Evolutionary conservation across 805 yeast genomes (phyloP).

Genomic region (Starmera amethionina): DNA sequence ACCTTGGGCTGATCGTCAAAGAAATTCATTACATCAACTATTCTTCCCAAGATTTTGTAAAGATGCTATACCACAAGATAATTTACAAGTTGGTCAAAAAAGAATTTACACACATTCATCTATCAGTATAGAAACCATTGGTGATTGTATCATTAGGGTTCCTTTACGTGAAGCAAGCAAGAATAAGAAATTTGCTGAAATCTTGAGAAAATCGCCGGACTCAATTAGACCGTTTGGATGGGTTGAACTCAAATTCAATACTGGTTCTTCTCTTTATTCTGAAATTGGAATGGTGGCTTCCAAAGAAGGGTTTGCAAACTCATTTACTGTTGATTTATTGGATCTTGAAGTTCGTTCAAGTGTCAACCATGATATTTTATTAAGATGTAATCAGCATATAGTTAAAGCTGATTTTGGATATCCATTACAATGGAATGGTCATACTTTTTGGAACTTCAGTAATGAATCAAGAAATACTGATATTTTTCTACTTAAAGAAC

Average conservation of each 20-base stretch:
- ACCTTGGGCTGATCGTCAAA: constrained; percentile 91
- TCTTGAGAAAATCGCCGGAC: constrained; percentile 22
- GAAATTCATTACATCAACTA: constrained; percentile 51
- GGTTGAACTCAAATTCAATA: constrained; percentile 63
- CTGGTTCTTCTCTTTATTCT: constrained; percentile 39
- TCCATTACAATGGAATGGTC: constrained; percentile 81
- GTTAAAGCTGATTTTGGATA: constrained; percentile 49
- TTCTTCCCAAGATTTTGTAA: constrained; percentile 60
- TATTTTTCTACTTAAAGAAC: constrained; percentile 72
- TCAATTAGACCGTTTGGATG: constrained; percentile 75
- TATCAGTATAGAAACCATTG: constrained; percentile 45
- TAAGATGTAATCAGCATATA: constrained; percentile 48
- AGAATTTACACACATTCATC: constrained; percentile 52
- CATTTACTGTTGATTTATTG: constrained; percentile 32
- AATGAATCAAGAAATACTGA: constrained; percentile 42
- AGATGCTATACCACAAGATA: constrained; percentile 37
- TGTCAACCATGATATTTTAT: constrained; percentile 78
- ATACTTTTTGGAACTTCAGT: constrained; percentile 56
- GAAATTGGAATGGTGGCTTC: constrained; percentile 45
- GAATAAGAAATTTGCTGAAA: constrained; percentile 35
- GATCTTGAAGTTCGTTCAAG: constrained; percentile 66
- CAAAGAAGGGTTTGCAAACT: constrained; percentile 45
- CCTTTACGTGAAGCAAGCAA: constrained; percentile 85
- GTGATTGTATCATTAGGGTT: constrained; percentile 58
- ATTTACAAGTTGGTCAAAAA: constrained; percentile 35